Conservation (phyloP, 768 basidiomycete species). For the Xerocomellus amylosporus region DNA sequence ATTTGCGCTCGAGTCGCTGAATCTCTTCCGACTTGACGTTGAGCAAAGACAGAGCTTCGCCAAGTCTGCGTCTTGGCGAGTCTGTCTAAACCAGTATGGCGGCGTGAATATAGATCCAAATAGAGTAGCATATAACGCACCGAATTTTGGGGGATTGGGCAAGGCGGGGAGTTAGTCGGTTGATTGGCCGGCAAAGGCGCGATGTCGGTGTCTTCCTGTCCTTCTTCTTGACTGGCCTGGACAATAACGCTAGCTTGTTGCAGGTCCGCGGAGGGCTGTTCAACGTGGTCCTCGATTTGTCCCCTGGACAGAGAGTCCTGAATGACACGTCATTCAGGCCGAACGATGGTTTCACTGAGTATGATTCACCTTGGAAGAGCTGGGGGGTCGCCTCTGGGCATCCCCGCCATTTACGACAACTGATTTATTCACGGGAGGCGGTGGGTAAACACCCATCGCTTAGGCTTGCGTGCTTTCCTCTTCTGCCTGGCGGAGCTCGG, state of each 20-base stretch:
- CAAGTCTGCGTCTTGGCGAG: constrained; percentile 35
- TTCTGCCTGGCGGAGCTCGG: constrained; percentile 44
- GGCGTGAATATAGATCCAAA: not conserved
- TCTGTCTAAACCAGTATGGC: constrained; percentile 15
- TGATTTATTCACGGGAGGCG: not conserved
- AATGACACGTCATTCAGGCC: constrained; percentile 1
- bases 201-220: constrained; percentile 22
- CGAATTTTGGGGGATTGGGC: constrained; percentile 15
- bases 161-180: constrained; percentile 24
- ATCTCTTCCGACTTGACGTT: constrained; percentile 55
- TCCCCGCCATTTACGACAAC: constrained; percentile 8
- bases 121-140: constrained; percentile 12
- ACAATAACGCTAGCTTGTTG: constrained; percentile 27
- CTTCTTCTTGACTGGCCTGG: constrained; percentile 30
- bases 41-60: constrained; percentile 43
- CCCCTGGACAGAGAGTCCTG: not conserved
- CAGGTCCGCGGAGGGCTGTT: constrained; percentile 30
- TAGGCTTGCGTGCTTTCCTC: constrained; percentile 63
- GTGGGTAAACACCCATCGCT: constrained; percentile 34
- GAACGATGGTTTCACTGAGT: not conserved
- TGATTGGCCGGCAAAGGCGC: constrained; percentile 3
- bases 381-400: constrained; percentile 14
- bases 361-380: constrained; percentile 7
- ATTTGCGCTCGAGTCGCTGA: constrained; percentile 34
- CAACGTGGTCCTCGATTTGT: constrained; percentile 10